Evolutionary conservation across 257 asterid genomes (phyloP).

Genomic region (Fraxinus quadrangulata): DNA sequence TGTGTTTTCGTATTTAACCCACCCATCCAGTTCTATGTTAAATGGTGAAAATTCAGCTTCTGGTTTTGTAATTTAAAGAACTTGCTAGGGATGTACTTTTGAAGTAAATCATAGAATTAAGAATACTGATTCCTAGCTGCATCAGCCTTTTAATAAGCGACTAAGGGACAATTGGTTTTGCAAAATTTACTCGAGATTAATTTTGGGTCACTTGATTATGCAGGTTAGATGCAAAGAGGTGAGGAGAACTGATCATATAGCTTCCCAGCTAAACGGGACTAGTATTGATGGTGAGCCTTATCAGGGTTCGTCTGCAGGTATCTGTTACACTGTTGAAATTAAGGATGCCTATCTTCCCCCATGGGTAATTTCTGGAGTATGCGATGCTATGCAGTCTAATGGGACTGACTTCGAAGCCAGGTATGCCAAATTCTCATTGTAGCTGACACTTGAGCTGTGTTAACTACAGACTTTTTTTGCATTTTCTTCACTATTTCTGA

Average conservation of each 20-base stretch:
- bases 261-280: constrained; percentile 45
- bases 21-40: neutral
- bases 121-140: neutral
- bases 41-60: neutral
- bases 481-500: constrained; percentile 1
- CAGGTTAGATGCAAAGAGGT: constrained; percentile 92
- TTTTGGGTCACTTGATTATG: constrained; percentile 25
- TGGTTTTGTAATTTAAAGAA: neutral
- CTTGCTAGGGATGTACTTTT: neutral
- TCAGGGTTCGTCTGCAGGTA: constrained; percentile 54
- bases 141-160: neutral
- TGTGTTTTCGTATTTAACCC: neutral
- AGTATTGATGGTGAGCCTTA: constrained; percentile 36
- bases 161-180: neutral
- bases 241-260: constrained; percentile 57
- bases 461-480: neutral
- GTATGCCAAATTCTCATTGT: constrained; percentile 42
- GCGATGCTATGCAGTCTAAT: constrained; percentile 60
- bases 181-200: constrained; percentile 13
- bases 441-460: neutral
- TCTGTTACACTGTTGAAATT: constrained; percentile 74
- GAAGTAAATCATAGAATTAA: neutral
- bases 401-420: constrained; percentile 75
- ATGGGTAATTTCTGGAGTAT: constrained; percentile 73
- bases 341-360: constrained; percentile 80